phyloP scores from a whole-genome alignment of 768 basidiomycete genomes.

The Boletus sp. region DNA sequence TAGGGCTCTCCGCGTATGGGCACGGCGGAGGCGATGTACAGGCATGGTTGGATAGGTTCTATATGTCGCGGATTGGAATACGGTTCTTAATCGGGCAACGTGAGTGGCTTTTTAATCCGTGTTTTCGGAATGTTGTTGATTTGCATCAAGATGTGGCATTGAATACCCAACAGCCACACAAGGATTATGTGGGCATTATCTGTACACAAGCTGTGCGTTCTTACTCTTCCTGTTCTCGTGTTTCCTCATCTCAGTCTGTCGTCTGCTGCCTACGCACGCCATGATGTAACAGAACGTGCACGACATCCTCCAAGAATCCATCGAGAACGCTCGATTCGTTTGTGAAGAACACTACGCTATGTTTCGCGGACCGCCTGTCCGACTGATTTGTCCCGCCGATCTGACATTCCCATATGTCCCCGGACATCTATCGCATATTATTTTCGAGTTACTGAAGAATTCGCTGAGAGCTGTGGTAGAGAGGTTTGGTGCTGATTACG shows the following conservation, averaged over 20 bases:
- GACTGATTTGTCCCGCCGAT: slow-evolving; percentile 88
- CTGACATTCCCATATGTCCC: slow-evolving; percentile 94
- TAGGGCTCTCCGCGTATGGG: slow-evolving; percentile 36
- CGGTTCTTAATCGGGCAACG: slow-evolving; percentile 97
- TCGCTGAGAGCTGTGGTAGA: slow-evolving; percentile 96
- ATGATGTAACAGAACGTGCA: slow-evolving; percentile 71
- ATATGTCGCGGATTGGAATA: slow-evolving; percentile 93
- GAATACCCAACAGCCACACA: slow-evolving; percentile 87
- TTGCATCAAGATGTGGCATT: slow-evolving; percentile 79
- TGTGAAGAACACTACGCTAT: slow-evolving; percentile 97
- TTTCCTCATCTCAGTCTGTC: background rate
- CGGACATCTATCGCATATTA: slow-evolving; percentile 93
- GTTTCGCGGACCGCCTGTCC: slow-evolving; percentile 94
- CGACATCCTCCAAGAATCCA: slow-evolving; percentile 97
- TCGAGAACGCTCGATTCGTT: slow-evolving; percentile 92
- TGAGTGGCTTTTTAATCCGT: slow-evolving; percentile 36
- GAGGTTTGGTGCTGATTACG: slow-evolving; percentile 78
- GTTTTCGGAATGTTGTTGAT: background rate
- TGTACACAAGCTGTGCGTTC: slow-evolving; percentile 81
- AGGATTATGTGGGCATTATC: slow-evolving; percentile 95
- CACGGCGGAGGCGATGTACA: slow-evolving; percentile 87
- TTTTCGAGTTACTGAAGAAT: slow-evolving; percentile 97
- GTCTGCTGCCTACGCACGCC: background rate
- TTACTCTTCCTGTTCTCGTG: background rate
- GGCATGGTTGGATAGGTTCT: slow-evolving; percentile 95